Evolutionary conservation across 2,329 filamentous ascomycete genomes (phyloP), one percentile per base, ranked within the genome.

Genomic region (Penicillium sp.): DNA sequence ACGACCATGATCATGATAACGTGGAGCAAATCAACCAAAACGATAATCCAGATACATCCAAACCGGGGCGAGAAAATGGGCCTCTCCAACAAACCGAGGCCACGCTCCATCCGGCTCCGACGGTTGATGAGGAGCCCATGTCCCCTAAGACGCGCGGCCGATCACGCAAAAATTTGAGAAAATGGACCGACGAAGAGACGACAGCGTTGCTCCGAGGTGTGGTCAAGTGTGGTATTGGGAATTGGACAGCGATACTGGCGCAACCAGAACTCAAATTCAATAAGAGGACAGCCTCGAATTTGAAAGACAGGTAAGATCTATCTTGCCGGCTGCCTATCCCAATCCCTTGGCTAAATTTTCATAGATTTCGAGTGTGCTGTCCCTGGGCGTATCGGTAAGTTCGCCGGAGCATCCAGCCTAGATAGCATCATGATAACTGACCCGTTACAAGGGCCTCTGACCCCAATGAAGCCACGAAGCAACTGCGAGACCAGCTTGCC

Each of bases 121-220:
- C 54, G 31, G 64, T 42, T 38, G 60, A 68, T 52, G 65, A 63
- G 39, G 64, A 63, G 41, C 69, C 71, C 2, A 54, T 73, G 53
- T 75, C 71, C n/a, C 71, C 69, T 2, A 76, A 74, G 58, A 68
- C 69, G 31, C 69, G 68, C 31, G 70, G 70, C 37, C 78, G 79
- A 52, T 78, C 80, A 45, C 76, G 80, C 48, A 86, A 83, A 56
- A 83, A 81, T 62, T 58, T 80, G 14, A 72, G 77, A 57, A 80
- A 75, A 64, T 89, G 86, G 86, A 83, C 83, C 1, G 82, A 87
- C n/a, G 77, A 85, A 62, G 86, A 89, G 71, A 88, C 86, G 0
- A 78, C 77, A 31, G 78, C 83, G 63, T 71, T 89, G 28, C 75
- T 88, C 12, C 76, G 81, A 58, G 86, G 86, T 0, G 86, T 88